These are phyloP conservation scores for Lanmaoa pseudosensibilis DNA, from an alignment of 768 basidiomycete genomes.

Conservation along the genomic window DNA sequence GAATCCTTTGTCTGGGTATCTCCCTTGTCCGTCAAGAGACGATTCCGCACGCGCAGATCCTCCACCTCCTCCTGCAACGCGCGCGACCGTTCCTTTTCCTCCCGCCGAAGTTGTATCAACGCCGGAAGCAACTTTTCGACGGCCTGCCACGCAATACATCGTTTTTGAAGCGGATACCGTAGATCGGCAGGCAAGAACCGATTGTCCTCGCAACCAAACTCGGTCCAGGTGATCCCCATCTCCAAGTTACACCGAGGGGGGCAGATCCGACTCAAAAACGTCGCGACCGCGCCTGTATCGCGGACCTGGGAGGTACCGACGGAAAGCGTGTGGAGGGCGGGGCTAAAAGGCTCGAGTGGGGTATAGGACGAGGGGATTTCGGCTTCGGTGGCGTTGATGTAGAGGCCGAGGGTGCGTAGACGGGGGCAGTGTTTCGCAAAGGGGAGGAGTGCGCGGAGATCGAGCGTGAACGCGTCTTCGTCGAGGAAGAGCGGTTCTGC, in stretches of 20 bases:
- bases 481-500: constrained; percentile 42
- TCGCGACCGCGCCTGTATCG: constrained; percentile 44
- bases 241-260: constrained; percentile 44
- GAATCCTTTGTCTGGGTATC: constrained; percentile 23
- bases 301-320: constrained; percentile 52
- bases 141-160: constrained; percentile 43
- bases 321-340: constrained; percentile 32
- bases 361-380: constrained; percentile 12
- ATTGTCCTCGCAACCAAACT: constrained; percentile 16
- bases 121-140: constrained; percentile 45
- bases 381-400: constrained; percentile 34
- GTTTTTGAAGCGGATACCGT: constrained; percentile 12
- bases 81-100: constrained; percentile 42
- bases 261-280: constrained; percentile 54
- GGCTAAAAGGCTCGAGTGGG: constrained; percentile 19
- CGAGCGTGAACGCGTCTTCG: constrained; percentile 24
- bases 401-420: constrained; percentile 37
- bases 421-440: constrained; percentile 42
- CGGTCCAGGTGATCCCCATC: constrained; percentile 50
- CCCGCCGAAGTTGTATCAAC: constrained; percentile 41
- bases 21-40: constrained; percentile 41
- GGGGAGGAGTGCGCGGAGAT: constrained; percentile 40
- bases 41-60: constrained; percentile 48
- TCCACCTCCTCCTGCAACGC: constrained; percentile 47
- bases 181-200: constrained; percentile 9